phyloP scores from a whole-genome alignment of 495 filamentous ascomycete genomes.

The Glonium stellatum region DNA sequence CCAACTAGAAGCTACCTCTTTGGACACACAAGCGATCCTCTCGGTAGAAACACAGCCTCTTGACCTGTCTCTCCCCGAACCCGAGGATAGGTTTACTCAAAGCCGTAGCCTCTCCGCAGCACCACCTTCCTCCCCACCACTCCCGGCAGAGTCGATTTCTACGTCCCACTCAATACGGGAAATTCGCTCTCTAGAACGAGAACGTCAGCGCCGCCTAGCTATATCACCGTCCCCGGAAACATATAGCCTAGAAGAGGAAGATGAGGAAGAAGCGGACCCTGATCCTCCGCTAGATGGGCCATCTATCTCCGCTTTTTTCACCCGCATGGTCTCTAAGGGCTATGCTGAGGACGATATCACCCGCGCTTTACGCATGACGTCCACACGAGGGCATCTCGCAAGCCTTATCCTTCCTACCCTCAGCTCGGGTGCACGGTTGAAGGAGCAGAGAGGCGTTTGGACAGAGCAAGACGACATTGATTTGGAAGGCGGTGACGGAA shows the following conservation, averaged over 20 bases:
- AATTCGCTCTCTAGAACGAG: slow-evolving; percentile 16
- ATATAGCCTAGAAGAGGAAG: not conserved
- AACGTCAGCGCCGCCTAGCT: not conserved
- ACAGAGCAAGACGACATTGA: slow-evolving; percentile 22
- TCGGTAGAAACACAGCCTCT: slow-evolving; percentile 13
- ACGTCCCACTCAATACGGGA: slow-evolving; percentile 20
- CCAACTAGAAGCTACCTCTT: slow-evolving; percentile 2
- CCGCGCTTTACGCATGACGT: slow-evolving; percentile 11
- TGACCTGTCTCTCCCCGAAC: not conserved
- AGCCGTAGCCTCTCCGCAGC: not conserved
- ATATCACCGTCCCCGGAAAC: not conserved
- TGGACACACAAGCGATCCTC: slow-evolving; percentile 28
- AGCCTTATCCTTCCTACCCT: slow-evolving; percentile 6
- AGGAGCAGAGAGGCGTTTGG: slow-evolving; percentile 23
- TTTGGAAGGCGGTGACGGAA: slow-evolving; percentile 15
- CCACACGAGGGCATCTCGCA: slow-evolving; percentile 6
- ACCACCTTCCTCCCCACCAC: not conserved
- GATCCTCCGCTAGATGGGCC: slow-evolving; percentile 16
- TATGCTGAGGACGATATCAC: slow-evolving; percentile 10
- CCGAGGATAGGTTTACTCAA: slow-evolving; percentile 2
- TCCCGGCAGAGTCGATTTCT: not conserved
- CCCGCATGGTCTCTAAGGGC: slow-evolving; percentile 4
- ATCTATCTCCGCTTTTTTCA: slow-evolving; percentile 14
- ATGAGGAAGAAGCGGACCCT: slow-evolving; percentile 6
- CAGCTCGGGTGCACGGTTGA: slow-evolving; percentile 3